Conservation (phyloP, 306 rosid species). For the Cicer judaicum region DNA sequence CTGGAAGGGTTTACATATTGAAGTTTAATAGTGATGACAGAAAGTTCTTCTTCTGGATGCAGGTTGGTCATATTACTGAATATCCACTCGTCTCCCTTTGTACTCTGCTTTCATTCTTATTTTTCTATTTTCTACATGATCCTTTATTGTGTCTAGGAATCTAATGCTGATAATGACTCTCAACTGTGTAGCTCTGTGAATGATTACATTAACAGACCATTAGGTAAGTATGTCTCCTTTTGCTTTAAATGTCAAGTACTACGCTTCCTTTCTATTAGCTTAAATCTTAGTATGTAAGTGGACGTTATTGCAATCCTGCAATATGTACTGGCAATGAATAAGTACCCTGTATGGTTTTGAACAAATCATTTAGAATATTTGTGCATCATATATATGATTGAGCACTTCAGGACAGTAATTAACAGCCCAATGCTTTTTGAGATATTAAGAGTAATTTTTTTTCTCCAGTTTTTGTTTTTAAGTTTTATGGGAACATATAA, state of each 20-base stretch:
- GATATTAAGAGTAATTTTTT: not conserved
- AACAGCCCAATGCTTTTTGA: slow-evolving; percentile 5
- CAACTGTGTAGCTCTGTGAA: slow-evolving; percentile 76
- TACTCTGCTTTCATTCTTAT: slow-evolving; percentile 29
- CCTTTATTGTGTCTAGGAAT: slow-evolving; percentile 64
- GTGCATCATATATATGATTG: not conserved
- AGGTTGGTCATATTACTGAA: slow-evolving; percentile 57
- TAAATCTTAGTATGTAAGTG: not conserved
- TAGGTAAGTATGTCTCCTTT: slow-evolving; percentile 56
- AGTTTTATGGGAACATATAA: slow-evolving; percentile 24
- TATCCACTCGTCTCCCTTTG: not conserved
- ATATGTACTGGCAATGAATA: not conserved
- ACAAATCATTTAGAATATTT: not conserved
- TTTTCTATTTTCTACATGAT: slow-evolving; percentile 34
- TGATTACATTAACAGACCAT: slow-evolving; percentile 72
- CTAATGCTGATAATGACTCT: slow-evolving; percentile 71
- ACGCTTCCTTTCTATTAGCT: slow-evolving; percentile 24
- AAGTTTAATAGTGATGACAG: slow-evolving; percentile 82
- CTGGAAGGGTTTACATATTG: slow-evolving; percentile 90
- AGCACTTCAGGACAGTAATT: not conserved
- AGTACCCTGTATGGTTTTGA: not conserved
- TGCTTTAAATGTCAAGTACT: slow-evolving; percentile 3
- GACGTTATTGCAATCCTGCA: slow-evolving; percentile 10
- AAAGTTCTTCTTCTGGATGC: slow-evolving; percentile 96
- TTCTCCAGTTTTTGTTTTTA: not conserved